These are phyloP conservation scores for Penicillium sp. DNA, from an alignment of 2,329 filamentous ascomycete genomes.

Conservation along the genomic window DNA sequence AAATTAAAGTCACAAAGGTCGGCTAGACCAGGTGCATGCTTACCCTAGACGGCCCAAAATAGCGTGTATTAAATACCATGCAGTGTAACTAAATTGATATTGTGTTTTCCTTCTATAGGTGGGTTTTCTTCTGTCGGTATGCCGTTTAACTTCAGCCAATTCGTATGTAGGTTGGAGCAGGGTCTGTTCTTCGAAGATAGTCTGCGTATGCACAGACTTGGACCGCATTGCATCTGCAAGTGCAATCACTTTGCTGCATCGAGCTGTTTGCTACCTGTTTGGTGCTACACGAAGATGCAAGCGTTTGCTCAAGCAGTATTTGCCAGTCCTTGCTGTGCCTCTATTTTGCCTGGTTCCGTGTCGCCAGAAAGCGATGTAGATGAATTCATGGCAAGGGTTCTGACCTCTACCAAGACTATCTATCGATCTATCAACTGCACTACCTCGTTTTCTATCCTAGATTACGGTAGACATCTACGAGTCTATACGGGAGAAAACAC, in stretches of 20 bases:
- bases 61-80: neutral
- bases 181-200: neutral
- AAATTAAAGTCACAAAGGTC: neutral
- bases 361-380: too few relatives aligned
- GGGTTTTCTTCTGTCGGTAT: too few relatives aligned
- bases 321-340: neutral
- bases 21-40: too few relatives aligned
- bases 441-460: neutral
- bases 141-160: neutral
- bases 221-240: neutral
- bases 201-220: neutral
- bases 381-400: neutral
- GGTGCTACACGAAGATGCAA: too few relatives aligned
- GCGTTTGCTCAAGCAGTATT: neutral
- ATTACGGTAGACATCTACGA: neutral
- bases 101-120: neutral
- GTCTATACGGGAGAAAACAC: neutral
- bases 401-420: too few relatives aligned
- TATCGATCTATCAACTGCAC: too few relatives aligned
- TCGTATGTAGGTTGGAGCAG: neutral
- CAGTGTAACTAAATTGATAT: neutral
- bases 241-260: neutral
- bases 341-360: neutral
- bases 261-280: neutral
- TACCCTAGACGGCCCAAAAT: neutral